phyloP scores from a whole-genome alignment of 192 early-diverging fungal genomes.

The Backusella sp. region DNA sequence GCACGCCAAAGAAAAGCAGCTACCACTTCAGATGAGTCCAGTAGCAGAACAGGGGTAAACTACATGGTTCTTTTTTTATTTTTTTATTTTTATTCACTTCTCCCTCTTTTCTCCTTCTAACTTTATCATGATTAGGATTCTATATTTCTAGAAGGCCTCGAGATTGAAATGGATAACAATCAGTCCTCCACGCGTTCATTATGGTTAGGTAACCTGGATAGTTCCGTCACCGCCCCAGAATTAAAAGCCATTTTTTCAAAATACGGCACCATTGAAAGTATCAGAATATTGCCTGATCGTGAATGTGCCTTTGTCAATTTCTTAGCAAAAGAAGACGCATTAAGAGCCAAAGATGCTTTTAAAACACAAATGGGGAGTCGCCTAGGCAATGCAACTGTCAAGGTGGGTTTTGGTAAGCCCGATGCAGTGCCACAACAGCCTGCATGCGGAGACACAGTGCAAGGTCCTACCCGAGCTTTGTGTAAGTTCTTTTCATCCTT shows the following conservation, averaged over 20 bases:
- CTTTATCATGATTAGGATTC: not conserved
- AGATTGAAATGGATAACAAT: not conserved
- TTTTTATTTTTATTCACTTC: not conserved
- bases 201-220: slow-evolving; percentile 93
- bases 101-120: not conserved
- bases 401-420: slow-evolving; percentile 81
- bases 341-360: slow-evolving; percentile 80
- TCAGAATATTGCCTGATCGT: slow-evolving; percentile 87
- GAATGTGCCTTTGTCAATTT: slow-evolving; percentile 98
- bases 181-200: slow-evolving; percentile 79
- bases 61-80: not conserved
- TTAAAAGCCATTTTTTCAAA: slow-evolving; percentile 77
- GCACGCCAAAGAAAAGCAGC: slow-evolving; percentile 14
- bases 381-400: slow-evolving; percentile 63
- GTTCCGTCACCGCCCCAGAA: slow-evolving; percentile 71
- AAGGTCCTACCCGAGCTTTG: slow-evolving; percentile 68
- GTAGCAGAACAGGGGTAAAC: slow-evolving; percentile 9
- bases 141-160: not conserved
- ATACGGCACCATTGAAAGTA: slow-evolving; percentile 88
- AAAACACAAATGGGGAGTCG: slow-evolving; percentile 61
- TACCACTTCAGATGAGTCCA: not conserved
- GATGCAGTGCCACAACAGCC: slow-evolving; percentile 35
- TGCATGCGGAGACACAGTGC: slow-evolving; percentile 10
- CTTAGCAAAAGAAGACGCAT: slow-evolving; percentile 78
- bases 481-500: slow-evolving; percentile 49